These are phyloP conservation scores for Fusarium veterinarium DNA, from an alignment of 2,329 filamentous ascomycete species.

Conservation along the genomic window DNA sequence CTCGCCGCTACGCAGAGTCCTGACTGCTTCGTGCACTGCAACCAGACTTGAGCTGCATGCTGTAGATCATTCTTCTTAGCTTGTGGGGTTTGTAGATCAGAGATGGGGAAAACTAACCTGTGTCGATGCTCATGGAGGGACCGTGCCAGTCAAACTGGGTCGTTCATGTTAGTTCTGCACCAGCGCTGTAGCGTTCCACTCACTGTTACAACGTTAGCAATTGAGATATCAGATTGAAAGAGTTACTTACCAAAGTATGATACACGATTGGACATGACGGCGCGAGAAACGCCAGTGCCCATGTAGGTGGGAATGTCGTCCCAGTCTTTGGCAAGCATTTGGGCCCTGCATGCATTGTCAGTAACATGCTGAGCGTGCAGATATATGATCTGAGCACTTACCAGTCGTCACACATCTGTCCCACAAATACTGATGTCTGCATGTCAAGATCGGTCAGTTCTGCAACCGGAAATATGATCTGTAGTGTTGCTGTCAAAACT, in stretches of 20 bases:
- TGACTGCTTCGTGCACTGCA: constrained; percentile 22
- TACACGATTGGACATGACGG: constrained; percentile 28
- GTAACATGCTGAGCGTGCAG: neutral
- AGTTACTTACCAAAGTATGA: constrained; percentile 6
- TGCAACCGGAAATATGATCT: neutral
- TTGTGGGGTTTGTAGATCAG: neutral
- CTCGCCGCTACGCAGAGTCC: constrained; percentile 16
- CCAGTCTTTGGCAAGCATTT: constrained; percentile 12
- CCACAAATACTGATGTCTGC: constrained; percentile 6
- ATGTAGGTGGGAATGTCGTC: constrained; percentile 4
- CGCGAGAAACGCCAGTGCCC: constrained; percentile 11
- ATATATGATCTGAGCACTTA: neutral
- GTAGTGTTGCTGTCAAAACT: neutral
- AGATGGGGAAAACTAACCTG: constrained; percentile 2
- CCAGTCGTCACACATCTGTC: constrained; percentile 15
- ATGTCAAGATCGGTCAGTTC: neutral
- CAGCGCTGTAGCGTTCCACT: neutral
- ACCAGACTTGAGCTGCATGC: constrained; percentile 17
- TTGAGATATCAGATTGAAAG: rapidly evolving
- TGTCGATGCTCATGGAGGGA: constrained; percentile 20
- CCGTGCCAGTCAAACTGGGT: constrained; percentile 20
- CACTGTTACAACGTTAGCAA: neutral
- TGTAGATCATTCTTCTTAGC: neutral
- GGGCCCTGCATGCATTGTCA: constrained; percentile 3
- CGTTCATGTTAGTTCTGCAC: neutral